Evolutionary conservation across 1,284 basidiomycete species (phyloP).

Genomic region (Microbotryum lychnidis-dioicae): DNA sequence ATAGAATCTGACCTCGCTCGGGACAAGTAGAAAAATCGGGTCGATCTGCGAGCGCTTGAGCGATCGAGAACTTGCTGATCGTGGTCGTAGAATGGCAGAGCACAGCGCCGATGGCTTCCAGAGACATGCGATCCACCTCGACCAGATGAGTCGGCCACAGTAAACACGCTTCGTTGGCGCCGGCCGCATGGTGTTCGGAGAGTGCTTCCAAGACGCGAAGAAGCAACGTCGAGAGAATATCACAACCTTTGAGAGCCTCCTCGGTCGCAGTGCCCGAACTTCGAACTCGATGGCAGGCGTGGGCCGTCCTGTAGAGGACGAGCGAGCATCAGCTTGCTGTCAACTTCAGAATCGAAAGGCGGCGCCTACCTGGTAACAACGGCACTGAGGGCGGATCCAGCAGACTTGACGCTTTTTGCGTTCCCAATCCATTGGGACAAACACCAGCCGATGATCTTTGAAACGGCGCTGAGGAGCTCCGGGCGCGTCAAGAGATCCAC

Average conservation of each 20-base stretch:
- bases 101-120: constrained; percentile 4
- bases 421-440: constrained; percentile 17
- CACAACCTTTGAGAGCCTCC: background rate
- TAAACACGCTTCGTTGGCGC: constrained; percentile 6
- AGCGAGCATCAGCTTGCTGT: constrained; percentile 40
- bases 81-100: constrained; percentile 13
- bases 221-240: background rate
- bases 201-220: background rate
- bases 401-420: no score
- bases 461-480: constrained; percentile 60
- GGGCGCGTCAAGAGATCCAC: constrained; percentile 57
- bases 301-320: constrained; percentile 54
- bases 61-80: constrained; percentile 17
- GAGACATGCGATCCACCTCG: background rate
- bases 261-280: background rate
- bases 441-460: constrained; percentile 49
- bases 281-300: constrained; percentile 42
- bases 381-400: no score
- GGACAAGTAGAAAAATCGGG: background rate
- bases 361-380: no score
- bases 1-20: background rate
- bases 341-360: background rate
- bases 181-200: constrained; percentile 1
- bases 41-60: constrained; percentile 2
- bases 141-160: constrained; percentile 6